Conservation (phyloP, 768 basidiomycete species). For the Termitomyces sp. region DNA sequence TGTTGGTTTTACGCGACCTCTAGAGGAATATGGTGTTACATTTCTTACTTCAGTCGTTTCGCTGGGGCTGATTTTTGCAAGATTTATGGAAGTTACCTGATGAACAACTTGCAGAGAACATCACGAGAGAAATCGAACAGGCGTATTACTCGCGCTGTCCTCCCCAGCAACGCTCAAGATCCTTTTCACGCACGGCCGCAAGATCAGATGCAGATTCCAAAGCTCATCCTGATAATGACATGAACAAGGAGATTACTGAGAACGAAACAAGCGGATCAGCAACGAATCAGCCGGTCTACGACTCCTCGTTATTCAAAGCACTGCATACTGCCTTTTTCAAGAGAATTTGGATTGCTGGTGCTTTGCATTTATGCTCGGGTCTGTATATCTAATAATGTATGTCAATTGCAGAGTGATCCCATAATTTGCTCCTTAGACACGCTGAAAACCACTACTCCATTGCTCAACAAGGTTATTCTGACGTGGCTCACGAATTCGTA, state of each 20-base stretch:
- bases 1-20: conserved; percentile 45
- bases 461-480: conserved; percentile 55
- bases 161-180: conserved; percentile 29
- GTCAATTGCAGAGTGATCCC: neutral
- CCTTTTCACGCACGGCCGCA: neutral
- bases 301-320: conserved; percentile 45
- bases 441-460: conserved; percentile 47
- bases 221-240: neutral
- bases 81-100: conserved; percentile 44
- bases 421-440: conserved; percentile 27
- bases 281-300: conserved; percentile 22
- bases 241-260: neutral
- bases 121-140: conserved; percentile 33
- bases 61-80: conserved; percentile 13
- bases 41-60: neutral
- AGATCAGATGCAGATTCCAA: neutral
- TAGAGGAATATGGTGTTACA: conserved; percentile 41
- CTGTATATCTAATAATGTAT: conserved; percentile 5
- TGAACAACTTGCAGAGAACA: conserved; percentile 22
- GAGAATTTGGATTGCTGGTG: conserved; percentile 41
- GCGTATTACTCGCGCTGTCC: conserved; percentile 40
- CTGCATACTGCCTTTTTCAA: conserved; percentile 40
- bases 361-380: conserved; percentile 43
- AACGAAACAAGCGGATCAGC: neutral
- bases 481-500: conserved; percentile 52